Evolutionary conservation across 345 rosid species (phyloP).

Genomic region (Raphanus raphanistrum): DNA sequence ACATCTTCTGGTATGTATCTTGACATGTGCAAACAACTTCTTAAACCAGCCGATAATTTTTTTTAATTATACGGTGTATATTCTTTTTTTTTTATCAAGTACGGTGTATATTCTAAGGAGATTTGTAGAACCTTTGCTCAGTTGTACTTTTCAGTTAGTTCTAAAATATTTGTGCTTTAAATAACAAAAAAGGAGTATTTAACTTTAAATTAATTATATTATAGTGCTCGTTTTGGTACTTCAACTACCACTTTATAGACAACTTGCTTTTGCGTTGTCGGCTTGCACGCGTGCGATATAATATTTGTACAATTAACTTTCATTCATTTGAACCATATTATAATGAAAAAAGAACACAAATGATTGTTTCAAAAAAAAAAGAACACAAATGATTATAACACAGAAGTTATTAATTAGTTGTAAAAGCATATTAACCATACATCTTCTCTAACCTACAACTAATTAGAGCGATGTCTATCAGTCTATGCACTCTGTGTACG

Average conservation of each 20-base stretch:
- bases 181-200: not conserved
- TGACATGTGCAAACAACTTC: no score
- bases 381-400: conserved; percentile 17
- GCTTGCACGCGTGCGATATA: conserved; percentile 38
- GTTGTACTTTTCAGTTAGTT: not conserved
- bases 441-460: conserved; percentile 8
- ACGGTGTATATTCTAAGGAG: not conserved
- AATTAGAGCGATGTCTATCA: not conserved
- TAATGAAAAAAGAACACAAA: conserved; percentile 13
- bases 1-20: no score
- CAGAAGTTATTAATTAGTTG: not conserved
- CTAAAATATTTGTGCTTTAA: not conserved
- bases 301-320: conserved; percentile 17
- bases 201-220: not conserved
- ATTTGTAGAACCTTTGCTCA: not conserved
- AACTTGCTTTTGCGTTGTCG: conserved; percentile 27
- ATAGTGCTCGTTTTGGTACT: conserved; percentile 20
- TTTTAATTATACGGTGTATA: no score
- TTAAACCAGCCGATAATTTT: no score
- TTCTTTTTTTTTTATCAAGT: no score
- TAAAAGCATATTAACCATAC: conserved; percentile 3
- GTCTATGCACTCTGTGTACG: not conserved
- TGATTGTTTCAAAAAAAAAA: not conserved
- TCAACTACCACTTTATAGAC: conserved; percentile 23
- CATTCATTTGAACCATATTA: conserved; percentile 6